Evolutionary conservation across 495 filamentous ascomycete species (phyloP), one percentile per base, ranked within the genome.

Genomic region (Penicillium mononematosum): DNA sequence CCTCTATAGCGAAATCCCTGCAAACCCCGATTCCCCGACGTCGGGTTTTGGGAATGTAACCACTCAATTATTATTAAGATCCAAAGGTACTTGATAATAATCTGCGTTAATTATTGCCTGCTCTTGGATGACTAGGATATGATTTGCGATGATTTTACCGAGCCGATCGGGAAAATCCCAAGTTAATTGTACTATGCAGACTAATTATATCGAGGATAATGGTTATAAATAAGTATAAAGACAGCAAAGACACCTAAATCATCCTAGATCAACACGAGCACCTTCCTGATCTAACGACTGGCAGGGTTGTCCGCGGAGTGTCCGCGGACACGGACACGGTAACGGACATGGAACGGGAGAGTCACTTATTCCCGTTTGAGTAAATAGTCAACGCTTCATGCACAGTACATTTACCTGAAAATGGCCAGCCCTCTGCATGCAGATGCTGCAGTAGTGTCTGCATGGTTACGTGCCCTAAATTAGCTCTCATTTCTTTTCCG

Each of bases 391-490:
- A 17, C 1, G 6, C 34, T 38, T 36, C 5, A 5, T 38, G 8
- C 4, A 8, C 10, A 9, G 8, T 17, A n/a, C 8, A 2, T 3
- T 46, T 25, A 12, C 29, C 42, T n/a, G 10, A 16, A 45, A 19
- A 16, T 17, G 19, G 51, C 29, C 45, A 54, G 51, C n/a, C 0
- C 17, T 10, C 27, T 22, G 29, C 41, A 43, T 53, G 53, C 32
- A 55, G 16, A 22, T 34, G 8, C n/a, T 55, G 32, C 44, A 55
- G 43, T 55, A 55, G 52, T 29, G 24, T 10, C 31, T 42, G 25
- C 25, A 24, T 34, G 29, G 42, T 53, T 53, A 24, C 31, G 32
- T 55, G 52, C 22, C 34, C 53, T 41, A 46, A 46, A 46, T 46
- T 55, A 55, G 44, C 8, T 39, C 43, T 25, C 43, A 55, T 55